A percentile compares a stretch with the other conserved stretches of the same genome.
phyloP scores from a whole-genome alignment of 805 yeast species.

The Tetrapisispora arboricola region DNA sequence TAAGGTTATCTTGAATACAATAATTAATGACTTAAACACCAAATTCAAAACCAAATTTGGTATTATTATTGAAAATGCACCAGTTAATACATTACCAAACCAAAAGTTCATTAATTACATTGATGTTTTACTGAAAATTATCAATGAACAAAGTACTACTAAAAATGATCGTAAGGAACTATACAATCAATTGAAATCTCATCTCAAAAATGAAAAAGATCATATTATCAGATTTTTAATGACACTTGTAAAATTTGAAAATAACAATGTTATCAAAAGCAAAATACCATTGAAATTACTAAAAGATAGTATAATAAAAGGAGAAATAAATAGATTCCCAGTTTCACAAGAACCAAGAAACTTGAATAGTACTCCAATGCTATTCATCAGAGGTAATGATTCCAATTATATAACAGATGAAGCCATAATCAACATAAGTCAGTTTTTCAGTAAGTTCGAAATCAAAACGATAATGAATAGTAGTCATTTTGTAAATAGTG shows the following conservation, averaged over 20 bases:
- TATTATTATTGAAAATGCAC: slow-evolving; percentile 77
- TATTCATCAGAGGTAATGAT: slow-evolving; percentile 70
- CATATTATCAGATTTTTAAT: slow-evolving; percentile 68
- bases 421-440: slow-evolving; percentile 57
- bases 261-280: slow-evolving; percentile 11
- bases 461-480: slow-evolving; percentile 57
- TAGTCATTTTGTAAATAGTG: slow-evolving; percentile 91
- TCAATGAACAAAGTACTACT: slow-evolving; percentile 52
- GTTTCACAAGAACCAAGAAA: slow-evolving; percentile 40
- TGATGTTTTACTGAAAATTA: slow-evolving; percentile 41
- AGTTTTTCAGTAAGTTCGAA: slow-evolving; percentile 69
- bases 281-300: slow-evolving; percentile 62
- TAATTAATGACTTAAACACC: slow-evolving; percentile 33
- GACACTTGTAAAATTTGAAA: slow-evolving; percentile 18
- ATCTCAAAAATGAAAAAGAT: slow-evolving; percentile 9
- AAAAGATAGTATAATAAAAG: slow-evolving; percentile 52
- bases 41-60: slow-evolving; percentile 40
- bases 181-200: background rate
- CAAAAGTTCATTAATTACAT: slow-evolving; percentile 60
- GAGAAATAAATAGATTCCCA: slow-evolving; percentile 69
- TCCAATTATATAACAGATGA: slow-evolving; percentile 81
- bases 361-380: slow-evolving; percentile 41
- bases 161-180: background rate
- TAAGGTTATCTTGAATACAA: slow-evolving; percentile 81
- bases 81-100: slow-evolving; percentile 21